Percentiles rank a stretch among this genome's conserved stretches.
phyloP scores from a whole-genome alignment of 768 basidiomycete species.

The Lentinula edodes region DNA sequence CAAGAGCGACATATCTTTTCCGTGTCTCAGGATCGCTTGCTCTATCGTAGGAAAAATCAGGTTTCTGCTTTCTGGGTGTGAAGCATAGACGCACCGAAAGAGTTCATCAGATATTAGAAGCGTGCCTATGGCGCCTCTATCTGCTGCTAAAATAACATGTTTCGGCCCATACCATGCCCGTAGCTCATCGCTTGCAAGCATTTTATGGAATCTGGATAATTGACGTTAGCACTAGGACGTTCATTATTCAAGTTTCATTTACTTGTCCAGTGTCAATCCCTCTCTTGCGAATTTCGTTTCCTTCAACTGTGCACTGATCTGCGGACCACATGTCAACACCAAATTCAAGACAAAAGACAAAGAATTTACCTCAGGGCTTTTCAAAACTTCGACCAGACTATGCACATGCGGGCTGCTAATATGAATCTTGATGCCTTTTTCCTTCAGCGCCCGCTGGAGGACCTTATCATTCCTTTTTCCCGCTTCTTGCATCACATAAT shows the following conservation, averaged over 20 bases:
- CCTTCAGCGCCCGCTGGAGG: slow-evolving; percentile 66
- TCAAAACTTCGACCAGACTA: slow-evolving; percentile 87
- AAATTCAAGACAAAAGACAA: not conserved
- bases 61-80: not conserved
- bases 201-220: slow-evolving; percentile 84
- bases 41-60: slow-evolving; percentile 30
- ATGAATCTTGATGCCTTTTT: slow-evolving; percentile 89
- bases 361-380: slow-evolving; percentile 80
- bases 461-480: slow-evolving; percentile 74
- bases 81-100: slow-evolving; percentile 58
- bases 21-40: slow-evolving; percentile 74
- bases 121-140: slow-evolving; percentile 90
- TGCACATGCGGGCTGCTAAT: slow-evolving; percentile 93
- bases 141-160: slow-evolving; percentile 87
- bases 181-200: slow-evolving; percentile 91
- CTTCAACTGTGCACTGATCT: slow-evolving; percentile 76
- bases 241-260: slow-evolving; percentile 1
- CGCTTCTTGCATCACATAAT: slow-evolving; percentile 81
- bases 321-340: not conserved
- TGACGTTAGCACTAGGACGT: not conserved
- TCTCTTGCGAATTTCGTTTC: slow-evolving; percentile 97
- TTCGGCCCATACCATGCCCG: slow-evolving; percentile 98
- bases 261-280: slow-evolving; percentile 89
- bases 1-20: slow-evolving; percentile 81
- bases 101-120: slow-evolving; percentile 92